Conservation (phyloP, 148 eudicot genomes). For the Fallopia convolvulus region DNA sequence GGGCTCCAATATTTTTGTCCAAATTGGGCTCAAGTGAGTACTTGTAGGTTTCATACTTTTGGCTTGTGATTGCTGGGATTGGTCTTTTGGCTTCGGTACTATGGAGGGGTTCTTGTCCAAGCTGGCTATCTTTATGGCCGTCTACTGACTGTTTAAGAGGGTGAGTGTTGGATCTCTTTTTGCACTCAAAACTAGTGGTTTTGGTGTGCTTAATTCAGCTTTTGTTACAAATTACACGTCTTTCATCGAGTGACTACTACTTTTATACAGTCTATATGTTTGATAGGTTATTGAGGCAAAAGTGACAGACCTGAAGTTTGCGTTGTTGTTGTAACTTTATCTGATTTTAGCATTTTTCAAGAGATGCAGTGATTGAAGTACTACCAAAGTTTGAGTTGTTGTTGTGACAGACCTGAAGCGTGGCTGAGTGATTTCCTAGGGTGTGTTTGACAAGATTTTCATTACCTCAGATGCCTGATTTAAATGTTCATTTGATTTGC, state of each 20-base stretch:
- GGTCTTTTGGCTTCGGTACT: constrained; percentile 39
- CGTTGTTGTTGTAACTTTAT: not conserved
- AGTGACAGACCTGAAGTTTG: not conserved
- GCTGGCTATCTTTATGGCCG: constrained; percentile 55
- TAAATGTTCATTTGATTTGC: not conserved
- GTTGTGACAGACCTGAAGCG: too few species aligned
- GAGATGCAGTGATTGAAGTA: not conserved
- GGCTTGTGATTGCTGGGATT: constrained; percentile 37
- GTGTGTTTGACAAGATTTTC: not conserved
- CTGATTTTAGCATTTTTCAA: not conserved
- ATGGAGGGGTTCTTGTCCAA: constrained; percentile 51
- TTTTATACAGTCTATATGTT: not conserved
- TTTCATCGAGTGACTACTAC: not conserved
- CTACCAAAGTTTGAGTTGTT: not conserved
- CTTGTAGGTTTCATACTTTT: constrained; percentile 39
- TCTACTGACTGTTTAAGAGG: constrained; percentile 35
- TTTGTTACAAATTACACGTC: not conserved
- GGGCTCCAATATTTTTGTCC: too few species aligned
- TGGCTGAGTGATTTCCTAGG: not conserved
- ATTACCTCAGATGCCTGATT: not conserved
- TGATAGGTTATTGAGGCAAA: not conserved
- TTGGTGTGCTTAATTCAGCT: constrained; percentile 56
- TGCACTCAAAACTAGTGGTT: constrained; percentile 18
- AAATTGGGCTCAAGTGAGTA: constrained; percentile 7
- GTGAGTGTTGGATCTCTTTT: constrained; percentile 27